phyloP scores from a whole-genome alignment of 2,329 filamentous ascomycete genomes.

The Paramyrothecium roridum region DNA sequence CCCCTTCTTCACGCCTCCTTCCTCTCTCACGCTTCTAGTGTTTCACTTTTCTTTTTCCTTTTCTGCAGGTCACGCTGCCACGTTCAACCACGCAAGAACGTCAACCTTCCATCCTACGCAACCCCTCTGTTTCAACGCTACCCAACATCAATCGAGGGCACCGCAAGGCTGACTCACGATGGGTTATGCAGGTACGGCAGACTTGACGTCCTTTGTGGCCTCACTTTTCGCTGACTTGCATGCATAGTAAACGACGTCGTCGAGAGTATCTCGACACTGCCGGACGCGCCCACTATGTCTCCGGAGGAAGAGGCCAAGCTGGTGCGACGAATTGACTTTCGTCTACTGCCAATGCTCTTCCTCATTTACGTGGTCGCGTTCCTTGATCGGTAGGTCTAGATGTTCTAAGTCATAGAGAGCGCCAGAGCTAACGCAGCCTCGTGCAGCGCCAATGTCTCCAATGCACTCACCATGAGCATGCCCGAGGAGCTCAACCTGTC shows the following conservation, averaged over 20 bases:
- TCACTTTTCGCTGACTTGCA: neutral
- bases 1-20: too few relatives aligned
- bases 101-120: too few relatives aligned
- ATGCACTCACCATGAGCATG: conserved; percentile 7
- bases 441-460: conserved; percentile 1
- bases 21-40: too few relatives aligned
- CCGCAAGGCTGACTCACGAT: neutral
- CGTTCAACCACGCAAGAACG: too few relatives aligned
- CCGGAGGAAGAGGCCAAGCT: conserved; percentile 1
- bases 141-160: too few relatives aligned
- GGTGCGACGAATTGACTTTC: conserved; percentile 3
- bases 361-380: conserved; percentile 7
- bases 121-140: too few relatives aligned
- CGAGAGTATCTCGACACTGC: neutral
- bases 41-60: too few relatives aligned
- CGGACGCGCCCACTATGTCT: neutral
- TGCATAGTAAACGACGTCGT: neutral
- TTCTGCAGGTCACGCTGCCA: too few relatives aligned
- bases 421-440: neutral
- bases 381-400: conserved; percentile 1
- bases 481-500: conserved; percentile 5
- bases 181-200: neutral
- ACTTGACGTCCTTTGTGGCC: neutral
- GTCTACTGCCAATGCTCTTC: conserved; percentile 4
- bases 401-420: neutral